Base-by-base conservation (phyloP, 1,139 yeast genomes). In the Suhomyces panamericanus region DNA sequence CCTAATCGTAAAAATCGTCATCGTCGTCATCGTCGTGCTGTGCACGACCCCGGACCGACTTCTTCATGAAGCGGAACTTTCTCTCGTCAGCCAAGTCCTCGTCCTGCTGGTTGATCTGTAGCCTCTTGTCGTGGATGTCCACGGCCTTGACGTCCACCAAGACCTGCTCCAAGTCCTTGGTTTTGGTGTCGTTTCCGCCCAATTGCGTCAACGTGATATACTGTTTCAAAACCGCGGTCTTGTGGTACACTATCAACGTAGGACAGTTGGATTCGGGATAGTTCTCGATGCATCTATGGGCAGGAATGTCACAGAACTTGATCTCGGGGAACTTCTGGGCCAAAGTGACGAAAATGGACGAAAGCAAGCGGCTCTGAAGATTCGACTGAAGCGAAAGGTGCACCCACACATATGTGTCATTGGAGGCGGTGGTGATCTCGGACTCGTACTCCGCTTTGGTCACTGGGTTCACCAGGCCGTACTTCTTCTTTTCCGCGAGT, bases 251-350 rank as follows among this genome's bases (percentile, higher is more conserved):
- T 38, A 93, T 75, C 16, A 93, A 70, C 0, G 99, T 95, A 1
- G 99, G 99, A 57, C 96, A 87, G 66, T 88, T 91, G 33, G 78
- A 64, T 27, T 88, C 91, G 0, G 98, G 97, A 62, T 91, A 93
- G 60, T 85, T 83, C 58, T 91, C 98, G 51, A 91, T 87, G 47
- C 96, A 95, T 63, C 96, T 81, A 50, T 81, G 77, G 16, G 88
- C 96, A 12, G 88, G 86, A 41, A 93, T 93, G 54, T 93, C 96
- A 36, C 91, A 93, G 59, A 93, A 85, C 66, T 93, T 93, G 57
- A 93, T 67, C 56, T 93, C 96, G n/a, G 82, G 80, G 55, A 76
- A 86, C 53, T 78, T 83, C 1, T 59, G 50, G 0, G 95, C 87
- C 35, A 81, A 58, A 28, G 67, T 62, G 8, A 62, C 63, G 49